Base-by-base conservation (phyloP, 1,284 basidiomycete species). In the Sphaerobolus stellatus region DNA sequence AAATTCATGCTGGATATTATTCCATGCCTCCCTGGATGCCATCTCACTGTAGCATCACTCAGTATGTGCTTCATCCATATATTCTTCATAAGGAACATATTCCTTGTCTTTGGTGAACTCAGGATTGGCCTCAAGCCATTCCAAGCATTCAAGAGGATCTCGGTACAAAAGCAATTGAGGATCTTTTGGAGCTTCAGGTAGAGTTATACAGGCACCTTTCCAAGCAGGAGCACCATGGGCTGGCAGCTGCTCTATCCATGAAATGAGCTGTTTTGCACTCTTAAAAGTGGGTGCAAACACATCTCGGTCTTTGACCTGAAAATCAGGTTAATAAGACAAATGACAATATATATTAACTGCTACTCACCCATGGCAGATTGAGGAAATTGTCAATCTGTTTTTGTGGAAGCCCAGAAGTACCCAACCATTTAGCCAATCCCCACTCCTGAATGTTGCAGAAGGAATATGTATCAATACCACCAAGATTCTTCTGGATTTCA, bases 81-180 rank as follows among this genome's bases (percentile, higher is more conserved):
- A 55, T 18, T 36, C 34, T 36, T 55, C 34, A 2, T 29, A 41
- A 13, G 53, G 48, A 4, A 18, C 40, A 44, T 48, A 55, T 18
- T 49, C 33, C 38, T 50, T 43, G 18, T 55, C 48, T 22, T 43
- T 27, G n/a, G 18, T 14, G 27, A 50, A 50, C 4, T 49, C 53
- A 16, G 53, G 53, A 43, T 55, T 55, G 2, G 48, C 53, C 16
- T 38, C 53, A 4, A 55, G 36, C 30, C 33, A 55, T n/a, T 36
- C 48, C 2, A 55, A 27, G 5, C 52, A 54, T n/a, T 54, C 30
- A 5, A 54, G 45, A 14, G 52, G 52, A 16, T 54, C 45, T 1
- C 34, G 48, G 14, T 50, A 55, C 1, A 41, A 27, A 22, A 55
- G 34, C 2, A 44, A 24, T 22, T 41, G 27, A 1, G 30, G 33